Evolutionary conservation across 2,329 filamentous ascomycete species (phyloP).

Genomic region (Colletotrichum truncatum): DNA sequence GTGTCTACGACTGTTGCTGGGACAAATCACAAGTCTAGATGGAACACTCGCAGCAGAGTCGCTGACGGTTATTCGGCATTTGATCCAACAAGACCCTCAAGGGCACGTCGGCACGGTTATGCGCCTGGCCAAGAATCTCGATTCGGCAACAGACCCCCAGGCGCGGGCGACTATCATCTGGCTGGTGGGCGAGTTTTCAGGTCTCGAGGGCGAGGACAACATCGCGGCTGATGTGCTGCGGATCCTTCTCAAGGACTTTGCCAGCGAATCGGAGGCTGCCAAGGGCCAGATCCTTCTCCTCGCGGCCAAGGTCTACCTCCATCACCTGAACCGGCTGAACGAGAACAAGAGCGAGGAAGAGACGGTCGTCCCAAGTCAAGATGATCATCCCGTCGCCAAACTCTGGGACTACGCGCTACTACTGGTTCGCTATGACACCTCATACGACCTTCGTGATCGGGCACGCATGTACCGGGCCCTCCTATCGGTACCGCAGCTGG

Average conservation of each 20-base stretch:
- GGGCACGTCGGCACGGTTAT: slow-evolving; percentile 88
- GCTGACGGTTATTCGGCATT: slow-evolving; percentile 91
- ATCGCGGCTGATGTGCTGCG: slow-evolving; percentile 93
- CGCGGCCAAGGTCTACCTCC: slow-evolving; percentile 95
- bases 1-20: slow-evolving; percentile 83
- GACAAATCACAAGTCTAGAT: slow-evolving; percentile 89
- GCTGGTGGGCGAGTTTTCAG: slow-evolving; percentile 95
- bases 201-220: slow-evolving; percentile 81
- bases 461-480: slow-evolving; percentile 88
- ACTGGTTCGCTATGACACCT: slow-evolving; percentile 90
- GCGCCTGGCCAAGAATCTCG: slow-evolving; percentile 88
- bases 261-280: slow-evolving; percentile 83
- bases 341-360: slow-evolving; percentile 48
- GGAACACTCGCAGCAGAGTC: slow-evolving; percentile 91
- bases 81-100: slow-evolving; percentile 90
- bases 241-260: slow-evolving; percentile 86
- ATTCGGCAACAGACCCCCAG: slow-evolving; percentile 85
- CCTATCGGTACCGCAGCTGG: slow-evolving; percentile 84
- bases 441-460: slow-evolving; percentile 93
- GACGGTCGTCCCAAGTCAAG: slow-evolving; percentile 44
- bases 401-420: slow-evolving; percentile 88
- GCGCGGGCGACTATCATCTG: slow-evolving; percentile 96
- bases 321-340: slow-evolving; percentile 77
- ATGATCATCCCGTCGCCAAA: slow-evolving; percentile 74
- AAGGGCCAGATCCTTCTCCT: slow-evolving; percentile 93